Conservation (phyloP, 2,329 filamentous ascomycete genomes). For the Chaetomium globosum region DNA sequence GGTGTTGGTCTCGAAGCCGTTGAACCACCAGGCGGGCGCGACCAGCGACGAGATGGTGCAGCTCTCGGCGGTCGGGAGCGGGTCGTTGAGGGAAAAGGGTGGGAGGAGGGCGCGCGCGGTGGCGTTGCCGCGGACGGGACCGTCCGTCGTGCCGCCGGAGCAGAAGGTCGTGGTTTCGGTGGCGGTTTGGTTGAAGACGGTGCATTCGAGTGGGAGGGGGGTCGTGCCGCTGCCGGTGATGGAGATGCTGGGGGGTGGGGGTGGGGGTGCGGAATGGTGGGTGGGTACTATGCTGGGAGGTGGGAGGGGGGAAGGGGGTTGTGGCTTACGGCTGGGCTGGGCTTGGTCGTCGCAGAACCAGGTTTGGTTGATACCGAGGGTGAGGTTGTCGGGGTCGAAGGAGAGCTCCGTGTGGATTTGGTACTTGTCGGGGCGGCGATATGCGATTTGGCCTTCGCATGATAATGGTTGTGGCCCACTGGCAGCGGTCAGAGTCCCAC, state of each 20-base stretch:
- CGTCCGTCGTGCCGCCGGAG: conserved; percentile 27
- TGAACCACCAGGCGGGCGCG: conserved; percentile 33
- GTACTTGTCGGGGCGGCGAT: conserved; percentile 23
- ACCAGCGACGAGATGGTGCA: conserved; percentile 37
- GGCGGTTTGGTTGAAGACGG: conserved; percentile 4
- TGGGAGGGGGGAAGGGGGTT: not conserved
- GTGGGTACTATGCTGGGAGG: too few species aligned
- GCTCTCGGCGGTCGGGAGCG: conserved; percentile 30
- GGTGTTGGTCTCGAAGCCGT: conserved; percentile 30
- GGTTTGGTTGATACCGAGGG: conserved; percentile 33
- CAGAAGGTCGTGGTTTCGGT: conserved; percentile 32
- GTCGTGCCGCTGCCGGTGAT: conserved; percentile 30
- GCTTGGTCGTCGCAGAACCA: conserved; percentile 37
- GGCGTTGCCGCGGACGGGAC: conserved; percentile 21
- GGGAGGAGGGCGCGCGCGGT: conserved; percentile 24
- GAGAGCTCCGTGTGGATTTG: conserved; percentile 27
- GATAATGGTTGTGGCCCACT: conserved; percentile 3
- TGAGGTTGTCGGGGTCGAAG: conserved; percentile 29
- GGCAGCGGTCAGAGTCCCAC: conserved; percentile 6
- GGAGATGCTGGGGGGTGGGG: conserved; percentile 17
- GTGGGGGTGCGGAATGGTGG: not conserved
- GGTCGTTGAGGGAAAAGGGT: conserved; percentile 36
- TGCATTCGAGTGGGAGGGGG: conserved; percentile 31
- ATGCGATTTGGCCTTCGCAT: conserved; percentile 18
- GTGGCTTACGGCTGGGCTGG: conserved; percentile 32